Evolutionary conservation across 495 filamentous ascomycete species (phyloP).

Genomic region (Penicillium cinerascens): DNA sequence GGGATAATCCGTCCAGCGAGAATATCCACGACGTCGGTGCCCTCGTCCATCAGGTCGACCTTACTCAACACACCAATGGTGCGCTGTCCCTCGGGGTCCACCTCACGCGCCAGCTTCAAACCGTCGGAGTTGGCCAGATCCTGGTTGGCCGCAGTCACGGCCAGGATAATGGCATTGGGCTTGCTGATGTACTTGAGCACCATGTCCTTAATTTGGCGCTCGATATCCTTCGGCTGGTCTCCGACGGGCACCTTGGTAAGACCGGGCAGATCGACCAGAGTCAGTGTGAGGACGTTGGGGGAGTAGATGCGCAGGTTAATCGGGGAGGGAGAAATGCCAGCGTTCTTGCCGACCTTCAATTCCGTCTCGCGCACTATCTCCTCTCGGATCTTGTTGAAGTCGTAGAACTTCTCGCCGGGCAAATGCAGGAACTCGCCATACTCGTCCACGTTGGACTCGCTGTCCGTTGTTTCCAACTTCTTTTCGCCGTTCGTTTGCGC

Average conservation of each 20-base stretch:
- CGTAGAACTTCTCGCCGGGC: conserved; percentile 95
- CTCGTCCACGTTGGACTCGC: conserved; percentile 86
- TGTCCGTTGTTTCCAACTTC: conserved; percentile 64
- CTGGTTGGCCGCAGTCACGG: conserved; percentile 93
- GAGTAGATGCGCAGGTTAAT: conserved; percentile 98
- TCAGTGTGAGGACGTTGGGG: conserved; percentile 95
- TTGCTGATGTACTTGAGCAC: conserved; percentile 98
- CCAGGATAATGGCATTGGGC: conserved; percentile 95
- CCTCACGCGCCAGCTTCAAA: conserved; percentile 92
- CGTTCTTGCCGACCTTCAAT: conserved; percentile 90
- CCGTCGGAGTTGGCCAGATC: conserved; percentile 99
- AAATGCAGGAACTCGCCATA: conserved; percentile 99
- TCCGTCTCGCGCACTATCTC: conserved; percentile 98
- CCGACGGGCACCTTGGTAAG: conserved; percentile 97
- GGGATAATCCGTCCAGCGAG: conserved; percentile 97
- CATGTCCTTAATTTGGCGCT: conserved; percentile 97
- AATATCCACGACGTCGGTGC: conserved; percentile 99
- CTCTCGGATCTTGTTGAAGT: conserved; percentile 99
- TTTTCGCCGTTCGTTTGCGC: conserved; percentile 73
- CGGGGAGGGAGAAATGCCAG: conserved; percentile 91
- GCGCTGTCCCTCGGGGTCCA: conserved; percentile 95
- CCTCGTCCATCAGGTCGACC: conserved; percentile 99
- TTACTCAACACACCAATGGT: conserved; percentile 99
- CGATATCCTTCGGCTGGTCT: conserved; percentile 97
- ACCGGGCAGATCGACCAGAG: conserved; percentile 94